Percentiles rank a stretch among this genome's conserved stretches.
Conservation (phyloP, 257 asterid species). For the Thymus quinquecostatus region DNA sequence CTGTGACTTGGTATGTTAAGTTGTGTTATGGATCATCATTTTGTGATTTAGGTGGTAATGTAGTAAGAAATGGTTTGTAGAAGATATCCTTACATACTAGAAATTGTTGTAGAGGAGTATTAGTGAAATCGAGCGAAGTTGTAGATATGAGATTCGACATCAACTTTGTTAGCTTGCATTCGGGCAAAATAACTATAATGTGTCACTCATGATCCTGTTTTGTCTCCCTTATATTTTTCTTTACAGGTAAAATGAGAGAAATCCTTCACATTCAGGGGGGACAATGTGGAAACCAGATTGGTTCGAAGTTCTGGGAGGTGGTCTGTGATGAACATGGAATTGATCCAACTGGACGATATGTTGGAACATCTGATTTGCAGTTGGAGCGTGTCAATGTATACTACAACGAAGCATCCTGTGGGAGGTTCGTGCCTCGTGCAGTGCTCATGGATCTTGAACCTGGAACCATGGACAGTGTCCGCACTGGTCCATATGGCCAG, state of each 20-base stretch:
- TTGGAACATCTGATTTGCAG: slow-evolving; percentile 84
- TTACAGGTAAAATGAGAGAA: slow-evolving; percentile 77
- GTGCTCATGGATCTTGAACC: slow-evolving; percentile 97
- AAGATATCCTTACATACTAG: neutral
- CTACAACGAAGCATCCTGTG: slow-evolving; percentile 88
- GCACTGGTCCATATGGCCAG: slow-evolving; percentile 86
- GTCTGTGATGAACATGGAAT: slow-evolving; percentile 91
- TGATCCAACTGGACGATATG: slow-evolving; percentile 82
- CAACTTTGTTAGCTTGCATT: neutral
- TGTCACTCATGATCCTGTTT: slow-evolving; percentile 18
- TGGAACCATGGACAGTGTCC: slow-evolving; percentile 93
- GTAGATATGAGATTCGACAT: neutral
- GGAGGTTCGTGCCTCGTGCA: slow-evolving; percentile 93
- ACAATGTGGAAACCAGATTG: slow-evolving; percentile 91
- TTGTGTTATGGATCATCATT: neutral
- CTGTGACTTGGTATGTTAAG: neutral
- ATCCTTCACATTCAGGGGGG: slow-evolving; percentile 93
- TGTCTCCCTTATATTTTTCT: neutral
- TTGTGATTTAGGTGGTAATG: neutral
- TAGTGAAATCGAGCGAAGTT: neutral
- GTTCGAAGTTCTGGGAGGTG: slow-evolving; percentile 92
- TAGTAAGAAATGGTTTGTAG: slow-evolving; percentile 9
- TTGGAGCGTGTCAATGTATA: slow-evolving; percentile 89
- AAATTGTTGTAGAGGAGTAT: neutral
- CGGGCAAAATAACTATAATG: neutral